Conservation (phyloP, 192 early-diverging fungal genomes). For the Phlyctochytrium bullatum region DNA sequence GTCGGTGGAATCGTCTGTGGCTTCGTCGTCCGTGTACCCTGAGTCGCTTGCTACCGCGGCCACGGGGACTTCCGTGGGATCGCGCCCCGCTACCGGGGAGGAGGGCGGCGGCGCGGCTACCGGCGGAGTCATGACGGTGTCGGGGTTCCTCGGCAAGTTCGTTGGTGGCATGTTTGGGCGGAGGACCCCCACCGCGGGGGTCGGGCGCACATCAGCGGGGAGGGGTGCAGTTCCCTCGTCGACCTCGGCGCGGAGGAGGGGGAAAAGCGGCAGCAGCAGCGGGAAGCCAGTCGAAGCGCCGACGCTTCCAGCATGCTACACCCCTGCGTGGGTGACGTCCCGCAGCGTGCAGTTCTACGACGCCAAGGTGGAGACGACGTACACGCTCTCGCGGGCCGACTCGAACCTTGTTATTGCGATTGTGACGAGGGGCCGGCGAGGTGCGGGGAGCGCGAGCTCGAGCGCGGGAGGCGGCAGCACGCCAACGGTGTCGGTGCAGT, state of each 20-base stretch:
- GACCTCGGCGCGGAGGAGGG: background rate
- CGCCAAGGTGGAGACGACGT: constrained; percentile 1
- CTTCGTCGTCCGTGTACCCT: background rate
- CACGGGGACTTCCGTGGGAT: too few relatives aligned
- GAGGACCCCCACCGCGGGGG: too few relatives aligned
- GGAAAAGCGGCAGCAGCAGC: background rate
- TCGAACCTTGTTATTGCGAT: background rate
- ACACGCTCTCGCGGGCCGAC: background rate
- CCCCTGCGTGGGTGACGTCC: background rate
- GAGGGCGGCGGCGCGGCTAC: too few relatives aligned
- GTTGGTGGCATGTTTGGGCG: too few relatives aligned
- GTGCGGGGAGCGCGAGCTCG: background rate
- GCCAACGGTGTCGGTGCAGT: background rate
- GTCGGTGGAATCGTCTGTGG: background rate
- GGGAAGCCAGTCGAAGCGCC: too few relatives aligned
- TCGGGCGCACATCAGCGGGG: too few relatives aligned
- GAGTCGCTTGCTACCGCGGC: background rate
- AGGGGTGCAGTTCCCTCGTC: too few relatives aligned
- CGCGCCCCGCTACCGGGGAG: too few relatives aligned
- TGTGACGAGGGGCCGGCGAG: background rate
- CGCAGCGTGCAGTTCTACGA: background rate
- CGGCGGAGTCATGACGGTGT: too few relatives aligned
- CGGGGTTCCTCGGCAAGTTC: too few relatives aligned
- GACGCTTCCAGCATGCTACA: too few relatives aligned
- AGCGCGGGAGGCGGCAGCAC: background rate